Percentiles rank a stretch among this genome's conserved stretches.
These are phyloP conservation scores for Pythium volutum DNA, from an alignment of 352 stramenopile species.

Conservation along the genomic window DNA sequence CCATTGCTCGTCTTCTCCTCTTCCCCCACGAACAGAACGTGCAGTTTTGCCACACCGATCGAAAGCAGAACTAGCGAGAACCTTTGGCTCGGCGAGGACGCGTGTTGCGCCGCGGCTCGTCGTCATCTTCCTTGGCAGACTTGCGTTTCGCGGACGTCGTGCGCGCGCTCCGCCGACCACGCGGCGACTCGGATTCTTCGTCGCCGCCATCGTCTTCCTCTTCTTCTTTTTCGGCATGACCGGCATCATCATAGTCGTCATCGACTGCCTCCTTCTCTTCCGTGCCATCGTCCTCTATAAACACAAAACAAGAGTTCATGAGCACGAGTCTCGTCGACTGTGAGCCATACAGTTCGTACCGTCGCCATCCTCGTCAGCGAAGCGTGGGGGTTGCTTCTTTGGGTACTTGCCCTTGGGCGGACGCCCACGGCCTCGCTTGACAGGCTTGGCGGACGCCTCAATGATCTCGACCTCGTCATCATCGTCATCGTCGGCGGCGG, in stretches of 20 bases:
- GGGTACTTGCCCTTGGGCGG: conserved; percentile 21
- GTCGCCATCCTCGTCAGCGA: background rate
- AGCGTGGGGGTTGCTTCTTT: conserved; percentile 17
- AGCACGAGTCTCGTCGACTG: no score
- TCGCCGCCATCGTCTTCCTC: conserved; percentile 21
- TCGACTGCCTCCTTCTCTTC: conserved; percentile 19
- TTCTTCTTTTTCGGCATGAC: conserved; percentile 10
- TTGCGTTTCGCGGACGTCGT: conserved; percentile 23
- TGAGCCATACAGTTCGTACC: no score
- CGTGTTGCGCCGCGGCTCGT: conserved; percentile 17
- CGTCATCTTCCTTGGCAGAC: conserved; percentile 5
- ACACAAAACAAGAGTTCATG: no score
- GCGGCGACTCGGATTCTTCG: conserved; percentile 20
- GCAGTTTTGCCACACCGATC: conserved; percentile 10
- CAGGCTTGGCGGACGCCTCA: conserved; percentile 1
- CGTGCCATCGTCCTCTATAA: conserved; percentile 1
- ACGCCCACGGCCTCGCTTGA: conserved; percentile 19
- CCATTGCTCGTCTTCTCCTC: background rate
- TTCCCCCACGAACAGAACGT: conserved; percentile 1
- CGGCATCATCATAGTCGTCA: conserved; percentile 17
- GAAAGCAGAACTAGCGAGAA: conserved; percentile 24
- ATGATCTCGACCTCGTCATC: conserved; percentile 30
- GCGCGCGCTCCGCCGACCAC: conserved; percentile 21
- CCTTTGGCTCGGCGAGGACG: conserved; percentile 27
- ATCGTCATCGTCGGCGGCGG: conserved; percentile 11